A percentile compares a stretch with the other conserved stretches of the same genome.
These are phyloP conservation scores for Xylaria sp. DNA, from an alignment of 2,329 filamentous ascomycete species.

Conservation along the genomic window DNA sequence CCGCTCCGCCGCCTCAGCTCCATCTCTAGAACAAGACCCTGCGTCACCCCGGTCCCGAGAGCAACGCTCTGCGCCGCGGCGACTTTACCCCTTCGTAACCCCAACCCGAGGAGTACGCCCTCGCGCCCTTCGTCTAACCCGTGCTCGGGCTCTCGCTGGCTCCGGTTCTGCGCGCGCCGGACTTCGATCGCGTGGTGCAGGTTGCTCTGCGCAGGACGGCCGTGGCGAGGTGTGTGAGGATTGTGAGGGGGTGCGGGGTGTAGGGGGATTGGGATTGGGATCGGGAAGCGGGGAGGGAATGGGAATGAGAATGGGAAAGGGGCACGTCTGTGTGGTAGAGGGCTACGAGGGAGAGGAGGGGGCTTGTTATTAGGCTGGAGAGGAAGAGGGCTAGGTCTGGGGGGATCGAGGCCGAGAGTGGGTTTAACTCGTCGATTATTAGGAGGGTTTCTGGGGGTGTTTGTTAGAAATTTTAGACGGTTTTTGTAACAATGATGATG, in stretches of 20 bases:
- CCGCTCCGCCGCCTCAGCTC: constrained; percentile 87
- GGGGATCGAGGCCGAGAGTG: constrained; percentile 60
- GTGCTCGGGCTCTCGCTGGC: constrained; percentile 75
- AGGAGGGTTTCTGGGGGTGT: constrained; percentile 68
- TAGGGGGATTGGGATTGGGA: constrained; percentile 58
- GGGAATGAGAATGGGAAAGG: constrained; percentile 45
- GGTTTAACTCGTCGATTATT: constrained; percentile 80
- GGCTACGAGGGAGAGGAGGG: constrained; percentile 73
- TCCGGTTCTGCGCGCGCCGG: constrained; percentile 77
- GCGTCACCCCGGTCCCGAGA: not conserved
- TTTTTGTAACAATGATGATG: not conserved
- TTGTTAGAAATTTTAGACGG: too few species aligned
- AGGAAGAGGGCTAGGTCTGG: constrained; percentile 71
- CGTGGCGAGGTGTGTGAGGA: constrained; percentile 86
- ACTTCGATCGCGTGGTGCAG: constrained; percentile 75
- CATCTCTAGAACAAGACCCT: constrained; percentile 77
- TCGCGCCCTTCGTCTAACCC: constrained; percentile 79
- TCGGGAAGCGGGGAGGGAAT: constrained; percentile 37
- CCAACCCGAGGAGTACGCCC: constrained; percentile 75
- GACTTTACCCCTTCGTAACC: constrained; percentile 44
- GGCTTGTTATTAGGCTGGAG: constrained; percentile 68
- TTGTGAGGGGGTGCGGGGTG: constrained; percentile 70
- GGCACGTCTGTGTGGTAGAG: constrained; percentile 86
- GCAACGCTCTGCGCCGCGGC: not conserved
- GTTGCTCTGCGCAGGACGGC: constrained; percentile 75